Evolutionary conservation across 225 moss, liverwort and hornwort genomes (phyloP).

Genomic region (Rhytidiadelphus loreus): DNA sequence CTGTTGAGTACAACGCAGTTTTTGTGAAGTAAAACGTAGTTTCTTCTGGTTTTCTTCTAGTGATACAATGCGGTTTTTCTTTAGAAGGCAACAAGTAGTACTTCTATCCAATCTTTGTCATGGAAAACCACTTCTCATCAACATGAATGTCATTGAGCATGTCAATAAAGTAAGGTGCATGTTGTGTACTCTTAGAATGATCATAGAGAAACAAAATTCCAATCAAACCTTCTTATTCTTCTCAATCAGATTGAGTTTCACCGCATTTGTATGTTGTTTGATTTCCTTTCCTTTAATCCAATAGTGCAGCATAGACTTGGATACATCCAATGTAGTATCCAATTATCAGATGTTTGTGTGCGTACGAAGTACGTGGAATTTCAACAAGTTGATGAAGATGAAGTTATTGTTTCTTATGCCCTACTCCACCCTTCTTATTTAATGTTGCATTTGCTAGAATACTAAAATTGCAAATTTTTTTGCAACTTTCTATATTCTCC

Average conservation of each 20-base stretch:
- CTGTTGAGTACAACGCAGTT: no score
- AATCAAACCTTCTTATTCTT: background rate
- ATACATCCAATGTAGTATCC: background rate
- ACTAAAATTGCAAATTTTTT: background rate
- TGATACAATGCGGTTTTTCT: accelerated
- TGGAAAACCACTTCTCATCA: background rate
- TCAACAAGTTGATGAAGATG: background rate
- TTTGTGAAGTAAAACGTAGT: no score
- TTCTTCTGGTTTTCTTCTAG: no score
- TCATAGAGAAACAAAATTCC: background rate
- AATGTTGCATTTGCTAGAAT: background rate
- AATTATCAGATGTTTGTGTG: background rate
- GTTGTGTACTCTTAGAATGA: background rate
- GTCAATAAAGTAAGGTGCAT: background rate
- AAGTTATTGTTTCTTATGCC: background rate
- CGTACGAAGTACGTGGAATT: background rate
- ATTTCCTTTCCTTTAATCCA: background rate
- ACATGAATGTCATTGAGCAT: background rate
- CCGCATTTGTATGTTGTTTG: background rate
- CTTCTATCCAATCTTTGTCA: accelerated
- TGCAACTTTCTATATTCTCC: background rate
- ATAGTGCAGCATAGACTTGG: background rate
- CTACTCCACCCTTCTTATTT: background rate
- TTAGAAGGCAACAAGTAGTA: background rate
- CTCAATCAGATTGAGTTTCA: background rate